Conservation (phyloP, 2,329 filamentous ascomycete genomes). For the Passalora sequoiae region DNA sequence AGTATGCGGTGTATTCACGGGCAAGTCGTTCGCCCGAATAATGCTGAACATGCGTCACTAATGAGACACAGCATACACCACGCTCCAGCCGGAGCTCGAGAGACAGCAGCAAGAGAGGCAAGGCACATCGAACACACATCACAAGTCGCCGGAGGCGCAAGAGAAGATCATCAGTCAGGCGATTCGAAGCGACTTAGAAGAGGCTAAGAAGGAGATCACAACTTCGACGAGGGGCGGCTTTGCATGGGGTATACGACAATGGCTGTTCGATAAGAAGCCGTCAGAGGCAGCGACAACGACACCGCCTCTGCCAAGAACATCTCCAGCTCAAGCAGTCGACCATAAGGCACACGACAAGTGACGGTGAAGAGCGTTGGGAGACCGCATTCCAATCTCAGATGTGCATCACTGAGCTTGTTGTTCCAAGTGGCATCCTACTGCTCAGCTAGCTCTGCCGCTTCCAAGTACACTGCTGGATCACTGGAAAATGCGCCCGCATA, state of each 20-base stretch:
- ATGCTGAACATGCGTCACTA: too few relatives aligned
- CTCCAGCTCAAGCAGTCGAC: background rate
- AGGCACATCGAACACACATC: conserved; percentile 23
- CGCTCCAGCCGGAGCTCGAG: conserved; percentile 29
- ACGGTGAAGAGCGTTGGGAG: too few relatives aligned
- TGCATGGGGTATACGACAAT: conserved; percentile 26
- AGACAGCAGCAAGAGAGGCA: conserved; percentile 24
- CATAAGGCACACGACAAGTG: conserved; percentile 1
- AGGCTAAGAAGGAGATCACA: conserved; percentile 21
- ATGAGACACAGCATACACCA: conserved; percentile 24
- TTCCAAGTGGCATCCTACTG: too few relatives aligned
- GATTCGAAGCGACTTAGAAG: conserved; percentile 25
- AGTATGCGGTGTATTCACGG: conserved; percentile 20
- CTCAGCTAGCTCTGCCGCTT: too few relatives aligned
- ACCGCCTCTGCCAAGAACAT: background rate
- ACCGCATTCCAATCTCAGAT: too few relatives aligned
- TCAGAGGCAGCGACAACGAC: conserved; percentile 3
- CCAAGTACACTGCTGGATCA: too few relatives aligned
- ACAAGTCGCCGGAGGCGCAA: conserved; percentile 10
- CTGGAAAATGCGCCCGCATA: too few relatives aligned
- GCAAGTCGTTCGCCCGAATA: conserved; percentile 5
- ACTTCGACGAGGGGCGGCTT: conserved; percentile 17
- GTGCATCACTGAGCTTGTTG: too few relatives aligned
- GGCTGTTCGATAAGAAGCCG: conserved; percentile 13
- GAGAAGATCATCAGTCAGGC: conserved; percentile 24